Evolutionary conservation across 768 basidiomycete species (phyloP).

Genomic region (Tricholoma matsutake): DNA sequence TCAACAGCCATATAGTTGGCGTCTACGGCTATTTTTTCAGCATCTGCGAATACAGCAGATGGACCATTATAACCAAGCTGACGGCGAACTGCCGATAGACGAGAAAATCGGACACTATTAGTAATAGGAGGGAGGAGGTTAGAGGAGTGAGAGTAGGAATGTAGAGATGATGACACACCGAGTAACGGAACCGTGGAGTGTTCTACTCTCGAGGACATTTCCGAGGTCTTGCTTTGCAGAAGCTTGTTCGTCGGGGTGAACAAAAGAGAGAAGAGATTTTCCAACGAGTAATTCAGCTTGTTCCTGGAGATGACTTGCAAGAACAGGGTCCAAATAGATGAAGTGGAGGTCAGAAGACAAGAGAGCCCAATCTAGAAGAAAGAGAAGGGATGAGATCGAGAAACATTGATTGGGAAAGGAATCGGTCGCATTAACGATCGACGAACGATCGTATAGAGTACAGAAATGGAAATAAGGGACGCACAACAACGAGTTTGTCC

Average conservation of each 20-base stretch:
- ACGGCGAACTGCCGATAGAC: conserved; percentile 70
- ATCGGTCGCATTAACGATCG: conserved; percentile 29
- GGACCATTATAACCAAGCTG: conserved; percentile 66
- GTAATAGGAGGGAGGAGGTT: conserved; percentile 20
- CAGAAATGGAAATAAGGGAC: conserved; percentile 28
- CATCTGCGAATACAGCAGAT: conserved; percentile 53
- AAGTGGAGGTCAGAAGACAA: conserved; percentile 74
- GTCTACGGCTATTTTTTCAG: conserved; percentile 68
- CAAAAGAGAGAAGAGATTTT: conserved; percentile 69
- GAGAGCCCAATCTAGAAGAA: conserved; percentile 69
- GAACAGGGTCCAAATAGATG: conserved; percentile 81
- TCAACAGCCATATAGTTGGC: conserved; percentile 81
- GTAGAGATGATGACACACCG: conserved; percentile 39
- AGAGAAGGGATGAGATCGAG: conserved; percentile 19
- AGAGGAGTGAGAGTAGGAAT: conserved; percentile 16
- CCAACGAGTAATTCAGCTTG: conserved; percentile 70
- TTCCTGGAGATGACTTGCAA: conserved; percentile 65
- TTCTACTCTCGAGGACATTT: conserved; percentile 68
- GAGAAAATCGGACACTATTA: conserved; percentile 76
- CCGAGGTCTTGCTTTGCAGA: conserved; percentile 74
- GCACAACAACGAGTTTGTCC: conserved; percentile 77
- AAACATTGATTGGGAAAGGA: conserved; percentile 7
- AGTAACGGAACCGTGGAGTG: conserved; percentile 81
- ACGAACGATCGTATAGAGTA: conserved; percentile 30
- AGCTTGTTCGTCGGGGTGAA: conserved; percentile 81